phyloP scores from a whole-genome alignment of 495 filamentous ascomycete species.

The Podospora anserina region DNA sequence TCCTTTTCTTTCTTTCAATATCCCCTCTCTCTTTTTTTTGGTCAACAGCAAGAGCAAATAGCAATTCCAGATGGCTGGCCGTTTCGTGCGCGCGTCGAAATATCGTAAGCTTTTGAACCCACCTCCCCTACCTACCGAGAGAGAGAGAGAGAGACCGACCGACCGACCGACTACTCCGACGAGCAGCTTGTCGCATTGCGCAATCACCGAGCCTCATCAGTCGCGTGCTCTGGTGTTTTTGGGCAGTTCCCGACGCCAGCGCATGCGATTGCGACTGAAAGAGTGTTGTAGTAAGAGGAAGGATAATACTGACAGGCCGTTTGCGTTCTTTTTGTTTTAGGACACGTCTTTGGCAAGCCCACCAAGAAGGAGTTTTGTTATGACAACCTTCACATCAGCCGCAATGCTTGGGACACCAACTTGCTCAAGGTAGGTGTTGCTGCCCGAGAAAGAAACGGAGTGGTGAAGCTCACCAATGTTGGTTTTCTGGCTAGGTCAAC shows the following conservation, averaged over 20 bases:
- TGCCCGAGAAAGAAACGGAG: background rate
- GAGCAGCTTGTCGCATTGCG: background rate
- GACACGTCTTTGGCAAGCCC: conserved; percentile 94
- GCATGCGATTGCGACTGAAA: conserved; percentile 21
- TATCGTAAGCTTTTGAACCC: conserved; percentile 67
- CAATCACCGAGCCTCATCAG: background rate
- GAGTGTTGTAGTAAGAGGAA: background rate
- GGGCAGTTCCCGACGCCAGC: conserved; percentile 18
- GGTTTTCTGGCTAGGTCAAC: conserved; percentile 62
- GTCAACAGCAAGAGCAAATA: background rate
- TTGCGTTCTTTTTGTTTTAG: conserved; percentile 44
- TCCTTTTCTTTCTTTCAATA: background rate
- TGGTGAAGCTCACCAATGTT: background rate
- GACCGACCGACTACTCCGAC: background rate
- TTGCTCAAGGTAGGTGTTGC: conserved; percentile 70
- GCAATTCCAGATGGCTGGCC: conserved; percentile 69
- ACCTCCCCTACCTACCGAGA: background rate
- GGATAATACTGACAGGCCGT: conserved; percentile 17
- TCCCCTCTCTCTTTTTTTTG: background rate
- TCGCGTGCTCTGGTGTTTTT: conserved; percentile 19
- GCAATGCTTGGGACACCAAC: conserved; percentile 99
- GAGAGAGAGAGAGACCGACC: too few relatives aligned
- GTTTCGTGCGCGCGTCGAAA: conserved; percentile 97
- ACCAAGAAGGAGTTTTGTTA: conserved; percentile 92
- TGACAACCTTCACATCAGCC: conserved; percentile 90